Evolutionary conservation across 331 rosid genomes (phyloP).

Genomic region (Dryas integrifolia): DNA sequence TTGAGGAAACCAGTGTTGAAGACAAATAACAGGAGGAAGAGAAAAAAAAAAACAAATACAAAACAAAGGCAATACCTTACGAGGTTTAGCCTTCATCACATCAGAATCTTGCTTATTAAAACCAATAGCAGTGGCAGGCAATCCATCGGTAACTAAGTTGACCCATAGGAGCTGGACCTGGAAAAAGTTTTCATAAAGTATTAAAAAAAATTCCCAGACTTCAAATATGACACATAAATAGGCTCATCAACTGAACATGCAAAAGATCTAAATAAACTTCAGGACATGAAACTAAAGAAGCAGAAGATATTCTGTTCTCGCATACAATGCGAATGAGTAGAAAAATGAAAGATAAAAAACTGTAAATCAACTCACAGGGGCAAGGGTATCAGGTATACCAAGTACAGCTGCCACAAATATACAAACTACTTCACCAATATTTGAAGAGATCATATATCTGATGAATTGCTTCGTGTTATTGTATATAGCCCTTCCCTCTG

Average conservation of each 20-base stretch:
- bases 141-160: slow-evolving; percentile 94
- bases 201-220: not conserved
- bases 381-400: slow-evolving; percentile 97
- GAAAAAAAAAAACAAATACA: not conserved
- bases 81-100: slow-evolving; percentile 95
- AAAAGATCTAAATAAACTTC: not conserved
- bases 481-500: slow-evolving; percentile 98
- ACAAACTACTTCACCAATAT: slow-evolving; percentile 98
- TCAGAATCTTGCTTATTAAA: slow-evolving; percentile 95
- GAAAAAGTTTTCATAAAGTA: slow-evolving; percentile 21
- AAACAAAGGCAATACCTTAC: slow-evolving; percentile 59
- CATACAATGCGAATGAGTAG: not conserved
- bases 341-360: not conserved
- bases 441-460: slow-evolving; percentile 99
- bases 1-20: not conserved
- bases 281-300: slow-evolving; percentile 5
- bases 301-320: not conserved
- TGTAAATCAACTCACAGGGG: slow-evolving; percentile 70
- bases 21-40: slow-evolving; percentile 2
- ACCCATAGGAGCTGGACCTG: slow-evolving; percentile 99
- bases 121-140: slow-evolving; percentile 99
- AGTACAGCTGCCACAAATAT: slow-evolving; percentile 98
- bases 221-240: not conserved
- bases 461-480: slow-evolving; percentile 94
- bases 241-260: not conserved